Conservation (phyloP, 2,329 filamentous ascomycete species). For the Calonectria pteridis region DNA sequence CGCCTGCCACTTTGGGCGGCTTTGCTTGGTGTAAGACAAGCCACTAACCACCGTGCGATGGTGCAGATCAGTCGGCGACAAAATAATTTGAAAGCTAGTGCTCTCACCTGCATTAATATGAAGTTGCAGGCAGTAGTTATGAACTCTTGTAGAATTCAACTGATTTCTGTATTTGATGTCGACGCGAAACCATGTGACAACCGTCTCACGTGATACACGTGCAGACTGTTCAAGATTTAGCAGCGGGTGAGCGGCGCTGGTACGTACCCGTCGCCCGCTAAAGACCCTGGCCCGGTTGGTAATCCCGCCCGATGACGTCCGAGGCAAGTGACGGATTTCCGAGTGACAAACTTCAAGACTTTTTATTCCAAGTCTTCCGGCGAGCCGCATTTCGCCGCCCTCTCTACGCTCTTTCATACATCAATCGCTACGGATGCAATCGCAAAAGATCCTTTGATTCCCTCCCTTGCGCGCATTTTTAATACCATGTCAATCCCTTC, state of each 20-base stretch:
- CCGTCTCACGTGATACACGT: slow-evolving; percentile 26
- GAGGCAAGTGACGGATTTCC: slow-evolving; percentile 46
- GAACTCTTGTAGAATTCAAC: not conserved
- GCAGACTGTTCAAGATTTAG: not conserved
- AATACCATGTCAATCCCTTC: slow-evolving; percentile 47
- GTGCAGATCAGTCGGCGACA: not conserved
- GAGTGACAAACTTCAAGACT: slow-evolving; percentile 39
- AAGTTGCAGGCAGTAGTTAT: too few relatives aligned
- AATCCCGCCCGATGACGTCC: slow-evolving; percentile 49
- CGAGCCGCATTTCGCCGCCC: slow-evolving; percentile 21
- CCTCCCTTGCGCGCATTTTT: not conserved
- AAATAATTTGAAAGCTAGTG: not conserved
- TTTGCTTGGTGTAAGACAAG: not conserved
- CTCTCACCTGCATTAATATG: not conserved
- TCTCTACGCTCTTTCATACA: not conserved
- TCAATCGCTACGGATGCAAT: not conserved
- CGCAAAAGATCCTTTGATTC: not conserved
- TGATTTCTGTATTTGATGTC: not conserved
- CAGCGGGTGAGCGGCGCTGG: slow-evolving; percentile 4
- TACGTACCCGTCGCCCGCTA: not conserved
- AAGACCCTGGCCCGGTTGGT: slow-evolving; percentile 4
- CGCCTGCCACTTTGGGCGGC: slow-evolving; percentile 31
- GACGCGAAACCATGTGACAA: slow-evolving; percentile 29
- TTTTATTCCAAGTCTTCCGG: slow-evolving; percentile 27
- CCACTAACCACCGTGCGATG: not conserved